These are phyloP conservation scores for Coemansia guatemalensis DNA, from an alignment of 192 early-diverging fungal species.

Conservation along the genomic window DNA sequence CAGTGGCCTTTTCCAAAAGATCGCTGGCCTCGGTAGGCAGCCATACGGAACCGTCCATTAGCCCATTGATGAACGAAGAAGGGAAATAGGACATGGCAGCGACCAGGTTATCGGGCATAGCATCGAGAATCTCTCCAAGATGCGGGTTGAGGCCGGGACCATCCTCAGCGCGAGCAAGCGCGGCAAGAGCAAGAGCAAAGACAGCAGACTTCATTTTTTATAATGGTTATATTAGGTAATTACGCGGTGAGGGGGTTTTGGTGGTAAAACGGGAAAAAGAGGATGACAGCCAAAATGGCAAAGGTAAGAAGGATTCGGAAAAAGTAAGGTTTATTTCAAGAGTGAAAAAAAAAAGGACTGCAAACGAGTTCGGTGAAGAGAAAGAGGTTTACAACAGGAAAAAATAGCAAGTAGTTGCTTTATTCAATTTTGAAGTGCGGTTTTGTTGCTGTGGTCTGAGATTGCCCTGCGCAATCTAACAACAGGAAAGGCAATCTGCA, in stretches of 20 bases:
- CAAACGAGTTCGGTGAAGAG: neutral
- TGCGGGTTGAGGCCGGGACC: constrained; percentile 18
- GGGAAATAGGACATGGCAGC: constrained; percentile 33
- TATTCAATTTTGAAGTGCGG: no score
- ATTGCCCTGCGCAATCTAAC: no score
- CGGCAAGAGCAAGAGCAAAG: constrained; percentile 13
- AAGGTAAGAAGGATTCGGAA: neutral
- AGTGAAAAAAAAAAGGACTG: neutral
- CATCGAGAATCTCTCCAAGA: constrained; percentile 28
- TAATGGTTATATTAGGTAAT: constrained; percentile 1
- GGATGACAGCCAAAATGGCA: neutral
- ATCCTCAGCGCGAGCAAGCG: constrained; percentile 9
- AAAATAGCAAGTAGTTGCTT: no score
- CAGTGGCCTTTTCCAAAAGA: constrained; percentile 26
- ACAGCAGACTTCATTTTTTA: constrained; percentile 34
- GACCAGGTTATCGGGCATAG: constrained; percentile 29
- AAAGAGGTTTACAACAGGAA: neutral
- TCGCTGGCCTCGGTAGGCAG: constrained; percentile 32
- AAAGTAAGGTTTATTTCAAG: neutral
- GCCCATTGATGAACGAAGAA: constrained; percentile 16
- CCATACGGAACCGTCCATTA: constrained; percentile 24
- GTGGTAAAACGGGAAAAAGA: neutral
- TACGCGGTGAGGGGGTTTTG: neutral
- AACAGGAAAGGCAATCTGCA: no score
- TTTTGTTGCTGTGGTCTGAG: no score